phyloP scores from a whole-genome alignment of 257 asterid genomes.

The Verbascum thapsus region DNA sequence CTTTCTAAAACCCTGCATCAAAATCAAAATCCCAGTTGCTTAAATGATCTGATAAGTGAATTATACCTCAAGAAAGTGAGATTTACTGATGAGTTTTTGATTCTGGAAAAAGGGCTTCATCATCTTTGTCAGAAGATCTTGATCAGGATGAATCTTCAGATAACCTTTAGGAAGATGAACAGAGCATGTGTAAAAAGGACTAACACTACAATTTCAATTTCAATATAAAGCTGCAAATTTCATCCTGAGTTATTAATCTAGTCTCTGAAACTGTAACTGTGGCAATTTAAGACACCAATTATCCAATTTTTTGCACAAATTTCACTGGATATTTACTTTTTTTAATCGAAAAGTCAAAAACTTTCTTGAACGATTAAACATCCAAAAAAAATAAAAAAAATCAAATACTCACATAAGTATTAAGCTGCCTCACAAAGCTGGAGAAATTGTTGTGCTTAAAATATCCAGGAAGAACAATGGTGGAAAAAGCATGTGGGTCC shows the following conservation, averaged over 20 bases:
- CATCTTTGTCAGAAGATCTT: slow-evolving; percentile 47
- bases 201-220: slow-evolving; percentile 20
- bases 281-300: too few relatives aligned
- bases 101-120: slow-evolving; percentile 33
- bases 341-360: too few relatives aligned
- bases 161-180: slow-evolving; percentile 48
- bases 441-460: slow-evolving; percentile 87
- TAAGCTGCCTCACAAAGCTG: slow-evolving; percentile 84
- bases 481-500: slow-evolving; percentile 76
- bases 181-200: slow-evolving; percentile 34
- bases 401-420: slow-evolving; percentile 70
- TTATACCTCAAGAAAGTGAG: too few relatives aligned
- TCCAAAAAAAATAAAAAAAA: not conserved
- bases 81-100: too few relatives aligned
- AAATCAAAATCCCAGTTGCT: slow-evolving; percentile 29
- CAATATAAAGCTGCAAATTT: not conserved
- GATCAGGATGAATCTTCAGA: slow-evolving; percentile 33
- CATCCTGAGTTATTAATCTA: too few relatives aligned
- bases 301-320: too few relatives aligned
- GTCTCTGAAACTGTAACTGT: too few relatives aligned
- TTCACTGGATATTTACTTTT: too few relatives aligned
- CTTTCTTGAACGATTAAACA: too few relatives aligned
- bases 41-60: not conserved
- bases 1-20: slow-evolving; percentile 89
- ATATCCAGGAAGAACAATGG: slow-evolving; percentile 53